Conservation (phyloP, 768 basidiomycete genomes). For the Serpula lacrymans region DNA sequence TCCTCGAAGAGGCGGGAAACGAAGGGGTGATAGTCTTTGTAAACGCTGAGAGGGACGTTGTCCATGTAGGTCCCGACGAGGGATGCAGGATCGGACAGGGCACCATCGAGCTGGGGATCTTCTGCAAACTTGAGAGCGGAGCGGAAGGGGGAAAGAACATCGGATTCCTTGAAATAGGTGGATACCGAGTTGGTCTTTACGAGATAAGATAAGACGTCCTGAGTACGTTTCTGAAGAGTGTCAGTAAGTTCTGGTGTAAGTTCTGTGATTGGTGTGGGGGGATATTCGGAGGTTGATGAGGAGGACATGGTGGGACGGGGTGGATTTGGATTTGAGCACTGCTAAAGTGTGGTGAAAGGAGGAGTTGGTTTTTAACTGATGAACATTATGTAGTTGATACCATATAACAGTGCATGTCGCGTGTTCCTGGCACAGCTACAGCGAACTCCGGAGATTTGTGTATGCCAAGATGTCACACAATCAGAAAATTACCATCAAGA, state of each 20-base stretch:
- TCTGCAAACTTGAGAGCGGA: conserved; percentile 1
- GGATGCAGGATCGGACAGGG: conserved; percentile 1
- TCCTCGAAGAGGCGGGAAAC: conserved; percentile 16
- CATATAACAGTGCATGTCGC: conserved; percentile 1
- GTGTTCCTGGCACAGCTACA: no score
- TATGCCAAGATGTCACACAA: no score
- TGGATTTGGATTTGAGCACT: no score
- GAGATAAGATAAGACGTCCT: conserved; percentile 19
- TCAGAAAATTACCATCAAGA: no score
- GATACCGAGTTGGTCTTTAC: conserved; percentile 17
- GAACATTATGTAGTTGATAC: background rate
- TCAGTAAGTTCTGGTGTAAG: conserved; percentile 12
- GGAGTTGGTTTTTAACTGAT: background rate
- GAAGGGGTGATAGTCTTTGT: conserved; percentile 17
- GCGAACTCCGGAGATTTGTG: no score
- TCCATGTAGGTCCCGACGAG: conserved; percentile 7
- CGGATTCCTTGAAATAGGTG: conserved; percentile 13
- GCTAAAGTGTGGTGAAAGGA: no score
- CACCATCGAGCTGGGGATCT: background rate
- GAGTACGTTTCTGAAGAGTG: conserved; percentile 17
- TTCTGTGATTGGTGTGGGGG: conserved; percentile 11
- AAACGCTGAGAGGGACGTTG: conserved; percentile 1
- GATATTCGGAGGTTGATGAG: conserved; percentile 9
- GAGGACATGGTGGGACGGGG: conserved; percentile 11
- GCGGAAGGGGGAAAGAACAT: conserved; percentile 13